A percentile compares a stretch with the other conserved stretches of the same genome.
Evolutionary conservation across 2,329 filamentous ascomycete genomes (phyloP).

Genomic region (Fusarium miscanthi): DNA sequence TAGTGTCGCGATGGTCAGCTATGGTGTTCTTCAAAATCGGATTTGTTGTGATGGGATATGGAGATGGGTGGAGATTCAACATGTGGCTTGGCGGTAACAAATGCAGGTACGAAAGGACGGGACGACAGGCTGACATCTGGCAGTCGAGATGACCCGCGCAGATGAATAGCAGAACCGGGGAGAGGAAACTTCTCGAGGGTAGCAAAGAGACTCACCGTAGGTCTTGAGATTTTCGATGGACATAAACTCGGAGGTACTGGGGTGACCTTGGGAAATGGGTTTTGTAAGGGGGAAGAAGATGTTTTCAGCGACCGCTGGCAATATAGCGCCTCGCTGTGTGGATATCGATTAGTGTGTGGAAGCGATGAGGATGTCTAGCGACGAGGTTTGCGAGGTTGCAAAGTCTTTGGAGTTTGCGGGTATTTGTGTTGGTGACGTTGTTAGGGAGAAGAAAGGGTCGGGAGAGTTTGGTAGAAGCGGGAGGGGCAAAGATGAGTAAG

Average conservation of each 20-base stretch:
- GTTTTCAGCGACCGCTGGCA: constrained; percentile 64
- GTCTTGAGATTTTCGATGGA: constrained; percentile 99
- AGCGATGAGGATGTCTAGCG: constrained; percentile 27
- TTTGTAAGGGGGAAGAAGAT: constrained; percentile 52
- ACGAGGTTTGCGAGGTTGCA: constrained; percentile 34
- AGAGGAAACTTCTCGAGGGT: too few relatives aligned
- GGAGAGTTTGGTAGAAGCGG: constrained; percentile 29
- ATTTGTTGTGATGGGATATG: not conserved
- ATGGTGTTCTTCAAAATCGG: not conserved
- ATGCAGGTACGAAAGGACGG: constrained; percentile 43
- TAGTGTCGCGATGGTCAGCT: constrained; percentile 52
- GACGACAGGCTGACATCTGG: not conserved
- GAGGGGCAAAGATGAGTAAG: constrained; percentile 43
- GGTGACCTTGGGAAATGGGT: constrained; percentile 67
- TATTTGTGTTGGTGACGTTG: constrained; percentile 43
- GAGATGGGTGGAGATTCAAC: constrained; percentile 27
- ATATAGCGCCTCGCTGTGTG: constrained; percentile 58
- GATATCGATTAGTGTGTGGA: constrained; percentile 16
- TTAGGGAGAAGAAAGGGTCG: constrained; percentile 28
- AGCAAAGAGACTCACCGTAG: constrained; percentile 74
- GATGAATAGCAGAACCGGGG: not conserved
- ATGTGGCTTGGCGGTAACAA: constrained; percentile 33
- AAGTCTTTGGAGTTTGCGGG: constrained; percentile 31
- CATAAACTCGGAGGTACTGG: constrained; percentile 87
- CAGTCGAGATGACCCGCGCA: not conserved